A percentile compares a stretch with the other conserved stretches of the same genome.
phyloP scores from a whole-genome alignment of 495 filamentous ascomycete species.

The Aspergillus cavernicola region DNA sequence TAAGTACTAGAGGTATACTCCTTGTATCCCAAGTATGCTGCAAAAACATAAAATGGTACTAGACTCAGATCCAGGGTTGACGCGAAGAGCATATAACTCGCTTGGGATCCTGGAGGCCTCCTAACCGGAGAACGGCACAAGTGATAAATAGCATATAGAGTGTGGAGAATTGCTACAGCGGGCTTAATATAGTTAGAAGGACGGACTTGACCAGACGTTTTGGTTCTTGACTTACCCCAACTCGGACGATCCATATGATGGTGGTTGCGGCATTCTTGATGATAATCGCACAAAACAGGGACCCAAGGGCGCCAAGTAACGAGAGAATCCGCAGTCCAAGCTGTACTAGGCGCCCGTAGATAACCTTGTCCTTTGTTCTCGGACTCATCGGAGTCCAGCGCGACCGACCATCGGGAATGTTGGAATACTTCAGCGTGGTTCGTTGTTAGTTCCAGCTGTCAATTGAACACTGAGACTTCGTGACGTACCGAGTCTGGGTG shows the following conservation, averaged over 20 bases:
- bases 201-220: neutral
- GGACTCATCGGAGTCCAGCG: slow-evolving; percentile 64
- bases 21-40: slow-evolving; percentile 52
- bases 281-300: slow-evolving; percentile 69
- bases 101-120: slow-evolving; percentile 70
- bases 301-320: slow-evolving; percentile 63
- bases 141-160: slow-evolving; percentile 74
- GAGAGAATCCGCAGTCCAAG: slow-evolving; percentile 60
- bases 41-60: slow-evolving; percentile 74
- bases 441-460: slow-evolving; percentile 11
- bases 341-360: slow-evolving; percentile 60
- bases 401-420: slow-evolving; percentile 48
- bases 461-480: neutral
- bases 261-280: slow-evolving; percentile 59
- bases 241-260: slow-evolving; percentile 70
- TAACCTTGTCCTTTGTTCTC: slow-evolving; percentile 64
- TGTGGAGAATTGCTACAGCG: slow-evolving; percentile 64
- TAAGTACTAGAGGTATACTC: slow-evolving; percentile 40
- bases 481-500: slow-evolving; percentile 74
- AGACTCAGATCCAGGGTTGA: slow-evolving; percentile 65
- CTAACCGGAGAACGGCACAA: slow-evolving; percentile 61
- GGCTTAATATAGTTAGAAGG: slow-evolving; percentile 42
- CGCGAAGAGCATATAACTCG: slow-evolving; percentile 82
- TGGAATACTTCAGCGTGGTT: slow-evolving; percentile 34
- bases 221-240: slow-evolving; percentile 56